Base-by-base conservation (phyloP, 1,139 yeast species). In the Blastobotrys apis region DNA sequence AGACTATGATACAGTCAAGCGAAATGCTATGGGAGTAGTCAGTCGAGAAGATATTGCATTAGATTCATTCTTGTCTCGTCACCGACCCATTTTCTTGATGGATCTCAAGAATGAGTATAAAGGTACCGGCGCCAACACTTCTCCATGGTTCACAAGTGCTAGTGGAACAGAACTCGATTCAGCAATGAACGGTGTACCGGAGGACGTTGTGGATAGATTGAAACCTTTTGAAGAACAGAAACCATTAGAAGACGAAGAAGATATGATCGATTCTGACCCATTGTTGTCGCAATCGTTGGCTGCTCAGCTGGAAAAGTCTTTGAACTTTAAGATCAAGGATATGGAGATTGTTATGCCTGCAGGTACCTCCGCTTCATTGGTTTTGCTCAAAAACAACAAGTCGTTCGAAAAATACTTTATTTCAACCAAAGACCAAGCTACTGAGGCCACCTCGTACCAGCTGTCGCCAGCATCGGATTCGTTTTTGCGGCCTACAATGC, bases 31-130 rank as follows among this genome's bases (percentile, higher is more conserved):
- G 37, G 44, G 45, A 12, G 39, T 25, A 15, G 27, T 39, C 19
- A 44, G 34, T 17, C 29, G 46, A 25, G 44, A 43, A 35, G 53
- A 27, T 20, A 49, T 60, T 27, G 63, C 63, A 20, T 49, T 58
- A 39, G 59, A 59, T 26, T 50, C 58, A 38, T 58, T 61, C 41
- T 53, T 59, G 37, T 56, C 62, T 30, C 62, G 62, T 45, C 62
- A 61, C 45, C 50, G 63, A 10, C 65, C 64, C 16, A 51, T 61
- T 30, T 53, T 53, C 37, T 49, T 60, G 54, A 50, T 44, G 43
- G 47, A 45, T 27, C 32, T 41, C 17, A 38, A 30, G 20, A 43
- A 42, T 9, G 45, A 41, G 29, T 43, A 40, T 1, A 41, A 41
- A 19, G 44, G 39, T 19, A 42, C 33, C 15, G 41, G 41, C 15